Evolutionary conservation across 305 asterid species (phyloP).

Genomic region (Fraxinus xanthoxyloides): DNA sequence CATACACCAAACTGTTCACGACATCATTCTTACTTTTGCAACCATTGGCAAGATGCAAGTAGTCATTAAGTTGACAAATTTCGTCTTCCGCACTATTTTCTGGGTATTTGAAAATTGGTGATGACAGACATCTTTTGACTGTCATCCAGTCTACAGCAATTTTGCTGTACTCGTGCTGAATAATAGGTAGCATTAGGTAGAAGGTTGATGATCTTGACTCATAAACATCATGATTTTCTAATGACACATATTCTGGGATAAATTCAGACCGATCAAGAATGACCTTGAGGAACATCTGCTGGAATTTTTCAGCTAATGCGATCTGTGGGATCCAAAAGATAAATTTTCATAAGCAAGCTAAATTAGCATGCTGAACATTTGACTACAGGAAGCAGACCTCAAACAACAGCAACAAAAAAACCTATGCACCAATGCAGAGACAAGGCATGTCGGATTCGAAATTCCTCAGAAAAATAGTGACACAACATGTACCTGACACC

Average conservation of each 20-base stretch:
- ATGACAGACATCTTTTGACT: conserved; percentile 72
- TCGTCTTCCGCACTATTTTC: conserved; percentile 29
- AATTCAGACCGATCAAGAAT: conserved; percentile 73
- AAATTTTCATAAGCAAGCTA: conserved; percentile 22
- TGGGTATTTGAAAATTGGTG: conserved; percentile 65
- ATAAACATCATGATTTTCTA: conserved; percentile 41
- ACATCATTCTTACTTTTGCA: conserved; percentile 50
- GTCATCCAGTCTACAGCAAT: conserved; percentile 81
- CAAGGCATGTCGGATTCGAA: not conserved
- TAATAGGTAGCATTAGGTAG: conserved; percentile 80
- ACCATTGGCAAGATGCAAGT: conserved; percentile 79
- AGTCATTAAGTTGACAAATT: conserved; percentile 33
- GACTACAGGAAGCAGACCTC: conserved; percentile 21
- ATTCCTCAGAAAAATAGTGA: not conserved
- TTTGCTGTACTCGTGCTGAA: conserved; percentile 36
- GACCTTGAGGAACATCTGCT: conserved; percentile 69
- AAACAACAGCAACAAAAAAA: not conserved
- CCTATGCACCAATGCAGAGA: not conserved
- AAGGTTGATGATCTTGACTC: conserved; percentile 55
- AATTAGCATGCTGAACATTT: conserved; percentile 14
- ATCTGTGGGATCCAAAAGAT: conserved; percentile 48
- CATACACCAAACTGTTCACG: conserved; percentile 80
- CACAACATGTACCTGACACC: not conserved
- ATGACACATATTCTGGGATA: conserved; percentile 59
- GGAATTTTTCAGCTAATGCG: conserved; percentile 71